These are phyloP conservation scores for Fagus sylvatica DNA, from an alignment of 306 rosid genomes.

Conservation along the genomic window DNA sequence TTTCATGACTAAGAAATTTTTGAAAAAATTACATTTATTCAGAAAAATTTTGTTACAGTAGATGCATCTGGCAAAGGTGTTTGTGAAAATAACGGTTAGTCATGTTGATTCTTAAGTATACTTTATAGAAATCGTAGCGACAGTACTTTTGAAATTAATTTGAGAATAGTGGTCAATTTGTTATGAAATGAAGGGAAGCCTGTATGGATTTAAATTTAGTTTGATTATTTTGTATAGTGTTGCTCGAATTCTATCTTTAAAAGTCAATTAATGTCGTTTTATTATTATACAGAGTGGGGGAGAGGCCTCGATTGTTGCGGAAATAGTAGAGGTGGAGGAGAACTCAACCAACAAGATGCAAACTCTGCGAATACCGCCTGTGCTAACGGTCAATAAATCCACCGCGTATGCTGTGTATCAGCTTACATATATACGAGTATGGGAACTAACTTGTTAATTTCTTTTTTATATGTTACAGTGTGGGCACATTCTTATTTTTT, in stretches of 20 bases:
- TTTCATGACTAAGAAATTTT: neutral
- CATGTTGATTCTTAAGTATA: neutral
- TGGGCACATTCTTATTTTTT: neutral
- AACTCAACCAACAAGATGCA: conserved; percentile 81
- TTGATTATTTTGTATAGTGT: neutral
- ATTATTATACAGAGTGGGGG: conserved; percentile 62
- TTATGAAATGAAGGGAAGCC: neutral
- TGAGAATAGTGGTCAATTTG: neutral
- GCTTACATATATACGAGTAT: conserved; percentile 71
- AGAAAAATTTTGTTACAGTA: neutral
- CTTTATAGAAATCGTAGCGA: neutral
- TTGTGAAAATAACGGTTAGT: neutral
- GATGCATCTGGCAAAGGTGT: conserved; percentile 2
- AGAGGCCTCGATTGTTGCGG: conserved; percentile 86
- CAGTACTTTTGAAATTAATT: neutral
- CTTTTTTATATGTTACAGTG: neutral
- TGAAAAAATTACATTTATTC: neutral
- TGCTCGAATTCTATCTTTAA: neutral
- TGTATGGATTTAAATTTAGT: neutral
- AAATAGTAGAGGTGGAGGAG: conserved; percentile 86
- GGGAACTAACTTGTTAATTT: conserved; percentile 2
- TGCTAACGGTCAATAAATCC: conserved; percentile 70
- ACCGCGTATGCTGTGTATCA: conserved; percentile 79
- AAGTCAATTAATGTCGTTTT: neutral
- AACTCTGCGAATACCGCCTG: conserved; percentile 68